Evolutionary conservation across 768 basidiomycete species (phyloP).

Genomic region (Termitomyces titanicus): DNA sequence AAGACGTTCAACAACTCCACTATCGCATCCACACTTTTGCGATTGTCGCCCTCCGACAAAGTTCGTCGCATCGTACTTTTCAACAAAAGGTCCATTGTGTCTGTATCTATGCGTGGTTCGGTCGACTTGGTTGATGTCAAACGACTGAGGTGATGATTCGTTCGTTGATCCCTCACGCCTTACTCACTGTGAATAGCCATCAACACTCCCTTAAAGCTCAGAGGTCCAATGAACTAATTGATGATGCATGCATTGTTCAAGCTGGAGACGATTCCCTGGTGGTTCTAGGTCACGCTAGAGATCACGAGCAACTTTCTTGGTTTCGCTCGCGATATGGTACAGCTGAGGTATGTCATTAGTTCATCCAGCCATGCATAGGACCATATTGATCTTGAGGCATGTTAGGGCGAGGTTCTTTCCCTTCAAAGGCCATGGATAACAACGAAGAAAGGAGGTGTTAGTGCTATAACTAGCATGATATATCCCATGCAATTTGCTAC

Average conservation of each 20-base stretch:
- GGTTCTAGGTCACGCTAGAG: constrained; percentile 37
- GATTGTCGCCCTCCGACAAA: constrained; percentile 28
- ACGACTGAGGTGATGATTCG: constrained; percentile 17
- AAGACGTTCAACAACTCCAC: background rate
- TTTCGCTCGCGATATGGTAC: constrained; percentile 13
- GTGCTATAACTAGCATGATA: constrained; percentile 37
- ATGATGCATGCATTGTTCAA: constrained; percentile 38
- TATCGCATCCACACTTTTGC: constrained; percentile 12
- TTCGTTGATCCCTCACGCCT: background rate
- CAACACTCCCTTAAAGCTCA: constrained; percentile 11
- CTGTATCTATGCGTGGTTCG: constrained; percentile 36
- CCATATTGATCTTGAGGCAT: background rate
- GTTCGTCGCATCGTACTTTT: constrained; percentile 33
- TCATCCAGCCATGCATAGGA: background rate
- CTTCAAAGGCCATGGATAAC: constrained; percentile 25
- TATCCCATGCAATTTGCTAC: constrained; percentile 41
- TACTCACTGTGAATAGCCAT: constrained; percentile 13
- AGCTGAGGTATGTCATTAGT: constrained; percentile 19
- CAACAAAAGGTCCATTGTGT: constrained; percentile 14
- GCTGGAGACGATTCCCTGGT: constrained; percentile 21
- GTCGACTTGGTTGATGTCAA: constrained; percentile 26
- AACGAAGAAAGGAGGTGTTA: constrained; percentile 38
- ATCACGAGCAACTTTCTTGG: constrained; percentile 29
- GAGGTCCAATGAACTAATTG: constrained; percentile 28
- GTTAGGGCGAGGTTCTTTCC: constrained; percentile 12